Evolutionary conservation across 176 grass and related monocot genomes (phyloP).

Genomic region (Oryza brachyantha): DNA sequence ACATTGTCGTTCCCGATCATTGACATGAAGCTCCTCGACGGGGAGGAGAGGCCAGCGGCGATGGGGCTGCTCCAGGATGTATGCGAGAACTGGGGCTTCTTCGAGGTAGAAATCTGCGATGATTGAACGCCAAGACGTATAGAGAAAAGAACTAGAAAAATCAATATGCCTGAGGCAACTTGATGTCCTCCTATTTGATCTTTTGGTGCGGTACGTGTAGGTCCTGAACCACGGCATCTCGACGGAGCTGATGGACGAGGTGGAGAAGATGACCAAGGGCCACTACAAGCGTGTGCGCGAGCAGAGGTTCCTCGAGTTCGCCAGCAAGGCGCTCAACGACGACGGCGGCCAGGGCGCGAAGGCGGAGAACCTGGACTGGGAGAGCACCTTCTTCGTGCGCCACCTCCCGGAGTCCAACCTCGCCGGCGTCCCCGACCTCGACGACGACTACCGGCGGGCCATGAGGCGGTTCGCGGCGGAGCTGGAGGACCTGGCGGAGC

Average conservation of each 20-base stretch:
- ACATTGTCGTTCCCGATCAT: conserved; percentile 57
- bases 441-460: conserved; percentile 48
- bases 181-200: too few species aligned
- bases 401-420: conserved; percentile 70
- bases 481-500: conserved; percentile 66
- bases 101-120: too few species aligned
- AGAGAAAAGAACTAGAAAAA: too few species aligned
- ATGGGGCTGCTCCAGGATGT: conserved; percentile 73
- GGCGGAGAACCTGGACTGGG: conserved; percentile 72
- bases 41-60: conserved; percentile 38
- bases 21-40: conserved; percentile 64
- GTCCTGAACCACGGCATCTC: conserved; percentile 78
- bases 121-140: too few species aligned
- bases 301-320: conserved; percentile 80
- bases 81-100: conserved; percentile 98
- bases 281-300: conserved; percentile 69
- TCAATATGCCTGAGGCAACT: too few species aligned
- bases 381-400: conserved; percentile 69
- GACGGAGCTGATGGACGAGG: conserved; percentile 77
- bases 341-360: conserved; percentile 8
- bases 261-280: conserved; percentile 80
- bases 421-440: conserved; percentile 51
- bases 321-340: conserved; percentile 41
- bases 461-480: conserved; percentile 68
- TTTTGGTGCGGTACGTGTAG: neutral